These are phyloP conservation scores for Lactarius hatsudake DNA, from an alignment of 768 basidiomycete genomes.

Conservation along the genomic window DNA sequence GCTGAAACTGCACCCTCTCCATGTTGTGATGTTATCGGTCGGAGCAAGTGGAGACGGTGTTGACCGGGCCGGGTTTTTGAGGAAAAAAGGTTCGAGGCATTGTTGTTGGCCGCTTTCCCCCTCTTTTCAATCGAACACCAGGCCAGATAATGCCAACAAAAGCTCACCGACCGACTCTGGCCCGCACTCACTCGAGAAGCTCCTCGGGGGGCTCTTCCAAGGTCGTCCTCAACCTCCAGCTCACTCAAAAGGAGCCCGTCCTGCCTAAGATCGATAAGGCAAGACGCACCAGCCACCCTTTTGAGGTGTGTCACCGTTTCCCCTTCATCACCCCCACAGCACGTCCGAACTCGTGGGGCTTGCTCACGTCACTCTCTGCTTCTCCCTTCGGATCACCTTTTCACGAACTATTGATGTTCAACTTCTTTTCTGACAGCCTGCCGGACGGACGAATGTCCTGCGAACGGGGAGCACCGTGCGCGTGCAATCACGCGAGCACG, in stretches of 20 bases:
- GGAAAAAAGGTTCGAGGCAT: background rate
- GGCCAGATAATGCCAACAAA: constrained; percentile 46
- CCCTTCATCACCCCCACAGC: constrained; percentile 5
- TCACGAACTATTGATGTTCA: background rate
- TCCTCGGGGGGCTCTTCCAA: constrained; percentile 56
- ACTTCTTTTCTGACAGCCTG: constrained; percentile 7
- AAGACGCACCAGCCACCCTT: constrained; percentile 45
- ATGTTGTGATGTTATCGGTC: constrained; percentile 39
- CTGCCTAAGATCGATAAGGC: constrained; percentile 49
- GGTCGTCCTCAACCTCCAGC: constrained; percentile 57
- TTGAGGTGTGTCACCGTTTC: constrained; percentile 43
- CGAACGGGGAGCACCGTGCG: constrained; percentile 20
- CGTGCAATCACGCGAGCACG: constrained; percentile 25
- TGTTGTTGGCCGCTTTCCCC: background rate
- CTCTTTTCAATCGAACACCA: constrained; percentile 2
- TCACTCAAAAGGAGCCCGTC: constrained; percentile 61
- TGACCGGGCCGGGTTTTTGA: constrained; percentile 4
- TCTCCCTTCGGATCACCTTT: background rate
- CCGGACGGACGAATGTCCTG: constrained; percentile 14
- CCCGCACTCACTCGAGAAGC: constrained; percentile 62
- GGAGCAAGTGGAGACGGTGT: constrained; percentile 7
- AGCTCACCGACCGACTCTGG: constrained; percentile 46
- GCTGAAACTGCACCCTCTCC: constrained; percentile 93
- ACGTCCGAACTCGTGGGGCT: background rate
- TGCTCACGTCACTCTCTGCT: background rate